Conservation (phyloP, 2,329 filamentous ascomycete genomes). For the Arthrobotrys entomopaga region DNA sequence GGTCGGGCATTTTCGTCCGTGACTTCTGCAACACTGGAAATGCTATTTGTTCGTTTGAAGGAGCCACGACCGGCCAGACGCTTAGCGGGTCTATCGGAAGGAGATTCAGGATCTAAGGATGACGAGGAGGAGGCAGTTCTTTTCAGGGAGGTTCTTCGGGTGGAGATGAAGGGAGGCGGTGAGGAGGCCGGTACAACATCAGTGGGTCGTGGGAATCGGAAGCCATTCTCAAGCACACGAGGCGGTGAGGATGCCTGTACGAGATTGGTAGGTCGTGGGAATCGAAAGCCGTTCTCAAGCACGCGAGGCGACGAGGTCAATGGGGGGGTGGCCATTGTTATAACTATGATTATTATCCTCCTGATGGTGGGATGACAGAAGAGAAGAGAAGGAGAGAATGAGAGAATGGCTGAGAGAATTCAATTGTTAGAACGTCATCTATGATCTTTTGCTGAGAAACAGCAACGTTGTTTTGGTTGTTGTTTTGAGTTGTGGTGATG, state of each 20-base stretch:
- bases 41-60: conserved; percentile 38
- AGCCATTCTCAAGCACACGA: conserved; percentile 10
- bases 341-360: not conserved
- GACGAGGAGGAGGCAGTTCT: conserved; percentile 40
- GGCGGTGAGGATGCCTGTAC: conserved; percentile 43
- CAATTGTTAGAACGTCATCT: conserved; percentile 14
- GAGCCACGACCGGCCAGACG: conserved; percentile 31
- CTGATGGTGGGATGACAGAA: not conserved
- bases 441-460: no score
- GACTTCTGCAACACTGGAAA: conserved; percentile 13
- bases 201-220: conserved; percentile 32
- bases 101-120: conserved; percentile 48
- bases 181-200: conserved; percentile 26
- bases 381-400: conserved; percentile 8
- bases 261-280: conserved; percentile 33
- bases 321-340: conserved; percentile 42
- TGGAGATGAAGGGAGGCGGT: conserved; percentile 38
- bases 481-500: not conserved
- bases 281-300: conserved; percentile 9
- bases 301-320: conserved; percentile 43
- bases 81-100: conserved; percentile 39
- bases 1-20: conserved; percentile 33
- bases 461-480: not conserved
- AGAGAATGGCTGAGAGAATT: conserved; percentile 20
- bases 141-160: conserved; percentile 31